Base-by-base conservation (phyloP, 106 monocot species). In the Alisma plantagoaquatica region DNA sequence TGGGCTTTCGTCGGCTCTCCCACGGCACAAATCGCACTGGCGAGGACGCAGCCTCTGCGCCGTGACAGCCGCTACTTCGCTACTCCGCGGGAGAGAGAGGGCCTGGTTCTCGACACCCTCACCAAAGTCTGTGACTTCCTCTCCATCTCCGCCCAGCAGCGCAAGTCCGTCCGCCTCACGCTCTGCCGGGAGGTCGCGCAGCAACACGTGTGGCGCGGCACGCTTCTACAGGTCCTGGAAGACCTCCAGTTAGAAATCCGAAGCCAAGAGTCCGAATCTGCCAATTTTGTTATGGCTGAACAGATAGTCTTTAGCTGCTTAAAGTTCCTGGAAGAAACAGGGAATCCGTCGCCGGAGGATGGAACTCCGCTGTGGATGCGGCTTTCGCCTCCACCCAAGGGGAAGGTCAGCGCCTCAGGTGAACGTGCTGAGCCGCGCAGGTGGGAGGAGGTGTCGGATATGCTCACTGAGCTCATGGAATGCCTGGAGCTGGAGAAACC, bases 361-460 rank as follows among this genome's bases (percentile, higher is more conserved):
- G 56, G 59, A 0, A 33, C 78, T 8, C 84, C 96, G 24, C 58
- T 78, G 24, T 96, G 96, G 96, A 78, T 81, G 78, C 75, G 77
- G 42, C 30, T 68, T 0, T 45, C 58, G 7, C 64, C 71, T 2
- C 59, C 62, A 2, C 70, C 81, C 17, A 23, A 63, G 23, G 31
- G 2, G 27, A 31, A 55, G 29, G 7, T 14, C 0, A 10, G 17
- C n/a, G 54, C 21, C 1, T 2, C 1, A 8, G 10, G 20, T 4
- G 20, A 41, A 21, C 32, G 19, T 19, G 4, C 7, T 24, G 21
- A 29, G 31, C 8, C 23, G 11, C 65, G 38, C 5, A 78, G 59
- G 29, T 94, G 94, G 94, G 77, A 67, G 43, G 84, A 94, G 62
- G 77, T 94, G 45, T 61, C 83, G 4, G 81, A 81, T 50, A 96